Evolutionary conservation across 257 asterid species (phyloP), one percentile per base, ranked within the genome.

Genomic region (Nicotiana otophora): DNA sequence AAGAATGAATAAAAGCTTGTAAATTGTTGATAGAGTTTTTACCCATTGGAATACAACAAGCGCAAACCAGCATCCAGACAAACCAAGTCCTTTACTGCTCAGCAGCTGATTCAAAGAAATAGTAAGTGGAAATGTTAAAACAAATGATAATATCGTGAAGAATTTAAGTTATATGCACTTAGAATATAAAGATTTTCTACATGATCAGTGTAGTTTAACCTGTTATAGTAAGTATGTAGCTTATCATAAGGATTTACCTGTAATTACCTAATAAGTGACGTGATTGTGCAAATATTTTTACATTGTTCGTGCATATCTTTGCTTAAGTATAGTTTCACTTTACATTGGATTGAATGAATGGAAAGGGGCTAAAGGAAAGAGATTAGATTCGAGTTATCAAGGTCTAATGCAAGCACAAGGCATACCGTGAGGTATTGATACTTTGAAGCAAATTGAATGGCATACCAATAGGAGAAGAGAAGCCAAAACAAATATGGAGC

Each of bases 41-140:
- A 94, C 98, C 97, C 99, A 96, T 89, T 96, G 99, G 90, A 94
- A 96, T 17, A 92, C 91, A 57, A 90, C 98, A 60, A 94, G 97
- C 15, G 95, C 84, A 83, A 92, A 92, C 99, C 98, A 96, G 82
- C 95, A 92, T 5, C 97, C 98, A 23, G 92, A 78, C 83, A 94
- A 87, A 78, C 99, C 97, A 65, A 81, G 90, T 81, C 99, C 99
- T 79, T 77, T 91, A 66, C 81, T 88, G 89, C 92, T 92, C 89
- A 96, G 78, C 46, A 94, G 68, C 99, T 96, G 86, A 14, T 83
- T 48, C 62, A 75, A 48, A 36, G 60, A 26, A 30, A 54, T 42
- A 87, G 14, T 23, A 66, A 26, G 80, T 15, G 62, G 31, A 10
- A 55, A 51, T 11, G 34, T 39, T 11, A n/a, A 20, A 74, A 48